Conservation (phyloP, 2,329 filamentous ascomycete genomes). For the Trichoderma sp. region DNA sequence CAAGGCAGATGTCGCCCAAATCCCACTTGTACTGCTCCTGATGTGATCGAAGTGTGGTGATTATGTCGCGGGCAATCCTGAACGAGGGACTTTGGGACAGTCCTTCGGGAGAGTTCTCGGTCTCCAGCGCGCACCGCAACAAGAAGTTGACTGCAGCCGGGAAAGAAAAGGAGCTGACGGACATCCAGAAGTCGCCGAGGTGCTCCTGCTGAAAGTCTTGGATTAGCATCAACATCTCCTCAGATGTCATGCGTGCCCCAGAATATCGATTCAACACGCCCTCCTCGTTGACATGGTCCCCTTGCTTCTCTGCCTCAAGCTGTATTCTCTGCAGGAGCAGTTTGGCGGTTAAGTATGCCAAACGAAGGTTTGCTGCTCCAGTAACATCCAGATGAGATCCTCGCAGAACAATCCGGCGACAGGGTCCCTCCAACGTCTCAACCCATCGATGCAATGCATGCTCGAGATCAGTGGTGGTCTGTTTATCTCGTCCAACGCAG, state of each 20-base stretch:
- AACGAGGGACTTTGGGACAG: constrained; percentile 40
- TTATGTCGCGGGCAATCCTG: constrained; percentile 42
- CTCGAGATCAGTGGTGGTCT: constrained; percentile 35
- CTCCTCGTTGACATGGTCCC: constrained; percentile 23
- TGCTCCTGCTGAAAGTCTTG: constrained; percentile 45
- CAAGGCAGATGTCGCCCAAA: constrained; percentile 48
- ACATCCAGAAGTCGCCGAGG: constrained; percentile 49
- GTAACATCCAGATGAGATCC: constrained; percentile 41
- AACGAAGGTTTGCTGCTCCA: constrained; percentile 49
- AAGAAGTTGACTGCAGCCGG: constrained; percentile 50
- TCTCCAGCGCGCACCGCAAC: constrained; percentile 46
- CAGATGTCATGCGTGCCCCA: constrained; percentile 43
- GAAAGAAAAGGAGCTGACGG: constrained; percentile 46
- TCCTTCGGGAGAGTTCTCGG: constrained; percentile 35
- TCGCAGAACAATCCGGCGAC: constrained; percentile 41
- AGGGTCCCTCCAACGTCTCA: constrained; percentile 38
- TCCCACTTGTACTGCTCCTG: constrained; percentile 45
- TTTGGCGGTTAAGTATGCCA: constrained; percentile 48
- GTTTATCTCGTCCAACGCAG: constrained; percentile 31
- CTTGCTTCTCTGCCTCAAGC: constrained; percentile 40
- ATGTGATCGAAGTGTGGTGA: constrained; percentile 39
- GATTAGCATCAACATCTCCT: constrained; percentile 48
- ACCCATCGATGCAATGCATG: constrained; percentile 43
- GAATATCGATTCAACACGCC: constrained; percentile 35
- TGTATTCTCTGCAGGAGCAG: constrained; percentile 47